Evolutionary conservation across 2,329 filamentous ascomycete genomes (phyloP).

Genomic region (Penicillium sp.): DNA sequence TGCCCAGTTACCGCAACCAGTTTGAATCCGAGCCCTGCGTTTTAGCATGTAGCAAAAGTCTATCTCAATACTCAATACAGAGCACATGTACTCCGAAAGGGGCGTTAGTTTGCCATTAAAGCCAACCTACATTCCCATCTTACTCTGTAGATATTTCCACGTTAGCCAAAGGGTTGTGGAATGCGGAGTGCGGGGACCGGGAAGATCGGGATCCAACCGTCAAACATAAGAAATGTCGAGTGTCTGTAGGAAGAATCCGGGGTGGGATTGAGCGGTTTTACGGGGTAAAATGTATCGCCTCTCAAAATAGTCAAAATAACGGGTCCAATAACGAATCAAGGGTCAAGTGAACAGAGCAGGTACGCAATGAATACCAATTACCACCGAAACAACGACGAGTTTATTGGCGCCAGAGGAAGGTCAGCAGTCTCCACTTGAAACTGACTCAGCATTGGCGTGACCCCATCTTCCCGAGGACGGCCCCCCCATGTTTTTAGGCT

Average conservation of each 20-base stretch:
- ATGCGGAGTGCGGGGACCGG: conserved; percentile 23
- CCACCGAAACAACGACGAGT: neutral
- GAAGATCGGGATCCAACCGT: conserved; percentile 17
- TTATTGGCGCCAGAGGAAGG: conserved; percentile 9
- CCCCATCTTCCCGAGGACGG: conserved; percentile 7
- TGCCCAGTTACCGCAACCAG: conserved; percentile 1
- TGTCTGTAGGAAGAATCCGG: conserved; percentile 6
- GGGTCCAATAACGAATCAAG: neutral
- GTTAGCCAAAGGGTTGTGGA: neutral
- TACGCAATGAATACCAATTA: conserved; percentile 2
- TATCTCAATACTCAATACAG: neutral
- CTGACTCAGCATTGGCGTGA: conserved; percentile 16
- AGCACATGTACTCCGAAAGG: neutral
- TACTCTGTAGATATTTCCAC: neutral
- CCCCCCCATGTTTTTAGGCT: conserved; percentile 4
- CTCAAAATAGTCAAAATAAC: neutral
- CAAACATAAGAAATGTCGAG: neutral
- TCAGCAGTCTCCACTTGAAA: conserved; percentile 10
- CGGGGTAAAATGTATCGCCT: neutral
- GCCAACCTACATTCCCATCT: neutral
- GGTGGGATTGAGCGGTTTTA: neutral
- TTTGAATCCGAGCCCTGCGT: neutral
- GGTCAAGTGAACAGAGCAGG: neutral
- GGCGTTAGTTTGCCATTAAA: neutral
- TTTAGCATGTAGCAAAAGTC: neutral